Evolutionary conservation across 176 grass and related monocot species (phyloP).

Genomic region (Hsuehochloa calcarea): DNA sequence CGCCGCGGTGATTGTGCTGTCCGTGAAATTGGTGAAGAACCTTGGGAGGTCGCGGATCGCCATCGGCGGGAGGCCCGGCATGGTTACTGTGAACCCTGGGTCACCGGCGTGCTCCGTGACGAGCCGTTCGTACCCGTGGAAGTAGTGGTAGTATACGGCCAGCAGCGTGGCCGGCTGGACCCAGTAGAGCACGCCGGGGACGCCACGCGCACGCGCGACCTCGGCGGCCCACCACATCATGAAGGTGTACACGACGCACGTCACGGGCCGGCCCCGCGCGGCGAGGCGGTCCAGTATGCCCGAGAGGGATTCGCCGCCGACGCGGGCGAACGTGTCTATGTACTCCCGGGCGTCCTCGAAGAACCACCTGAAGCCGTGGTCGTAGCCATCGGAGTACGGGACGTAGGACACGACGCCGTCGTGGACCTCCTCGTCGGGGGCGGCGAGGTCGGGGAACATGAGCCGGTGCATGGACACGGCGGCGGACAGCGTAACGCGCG

Average conservation of each 20-base stretch:
- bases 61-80: conserved; percentile 38
- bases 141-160: conserved; percentile 49
- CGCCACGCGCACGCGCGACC: conserved; percentile 18
- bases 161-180: conserved; percentile 52
- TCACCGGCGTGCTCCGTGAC: conserved; percentile 17
- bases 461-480: conserved; percentile 34
- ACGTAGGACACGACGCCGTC: conserved; percentile 41
- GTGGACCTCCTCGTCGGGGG: conserved; percentile 22
- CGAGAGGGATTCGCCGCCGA: conserved; percentile 9
- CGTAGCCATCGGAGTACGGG: conserved; percentile 46
- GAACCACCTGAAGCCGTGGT: background rate
- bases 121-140: conserved; percentile 34
- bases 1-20: background rate
- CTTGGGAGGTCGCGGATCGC: conserved; percentile 37
- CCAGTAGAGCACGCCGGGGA: conserved; percentile 48
- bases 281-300: conserved; percentile 10
- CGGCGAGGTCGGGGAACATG: conserved; percentile 27
- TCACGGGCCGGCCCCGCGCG: conserved; percentile 34
- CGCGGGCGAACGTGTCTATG: background rate
- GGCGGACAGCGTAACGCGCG: conserved; percentile 42
- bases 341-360: background rate
- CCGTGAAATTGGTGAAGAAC: conserved; percentile 22
- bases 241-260: conserved; percentile 41
- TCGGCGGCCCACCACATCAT: background rate
- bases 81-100: background rate